A percentile compares a stretch with the other conserved stretches of the same genome.
Evolutionary conservation across 2,329 filamentous ascomycete genomes (phyloP).

Genomic region (Seiridium unicorne): DNA sequence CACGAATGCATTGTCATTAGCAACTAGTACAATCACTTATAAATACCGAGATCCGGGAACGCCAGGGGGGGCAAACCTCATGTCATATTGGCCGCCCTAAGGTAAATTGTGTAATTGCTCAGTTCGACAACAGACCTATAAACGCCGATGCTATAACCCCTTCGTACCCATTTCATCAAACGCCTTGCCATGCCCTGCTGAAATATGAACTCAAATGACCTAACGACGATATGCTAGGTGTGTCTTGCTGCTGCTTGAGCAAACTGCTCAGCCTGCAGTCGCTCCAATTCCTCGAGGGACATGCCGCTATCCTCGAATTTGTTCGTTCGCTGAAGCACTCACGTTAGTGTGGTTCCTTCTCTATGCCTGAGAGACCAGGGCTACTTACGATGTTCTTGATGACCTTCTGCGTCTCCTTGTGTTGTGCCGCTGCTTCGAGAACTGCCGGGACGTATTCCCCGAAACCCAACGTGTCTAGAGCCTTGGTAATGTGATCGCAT

Average conservation of each 20-base stretch:
- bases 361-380: slow-evolving; percentile 14
- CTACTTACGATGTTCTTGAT: slow-evolving; percentile 19
- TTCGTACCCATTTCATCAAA: slow-evolving; percentile 1
- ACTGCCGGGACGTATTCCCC: slow-evolving; percentile 88
- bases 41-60: too few relatives aligned
- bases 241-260: slow-evolving; percentile 40
- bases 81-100: background rate
- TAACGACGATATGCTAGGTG: slow-evolving; percentile 6
- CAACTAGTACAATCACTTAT: too few relatives aligned
- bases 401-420: slow-evolving; percentile 91
- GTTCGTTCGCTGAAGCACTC: slow-evolving; percentile 71
- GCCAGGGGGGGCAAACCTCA: too few relatives aligned
- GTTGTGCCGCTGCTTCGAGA: slow-evolving; percentile 45
- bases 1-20: too few relatives aligned
- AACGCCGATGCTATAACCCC: slow-evolving; percentile 11
- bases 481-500: slow-evolving; percentile 95
- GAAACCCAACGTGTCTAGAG: slow-evolving; percentile 89
- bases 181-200: slow-evolving; percentile 10
- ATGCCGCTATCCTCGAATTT: slow-evolving; percentile 95
- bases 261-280: slow-evolving; percentile 90
- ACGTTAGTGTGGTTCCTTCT: slow-evolving; percentile 55
- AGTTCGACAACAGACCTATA: background rate
- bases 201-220: background rate
- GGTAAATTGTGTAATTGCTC: background rate
- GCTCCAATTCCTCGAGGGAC: slow-evolving; percentile 83